phyloP scores from a whole-genome alignment of 257 asterid species.

The Gentiana dahurica region DNA sequence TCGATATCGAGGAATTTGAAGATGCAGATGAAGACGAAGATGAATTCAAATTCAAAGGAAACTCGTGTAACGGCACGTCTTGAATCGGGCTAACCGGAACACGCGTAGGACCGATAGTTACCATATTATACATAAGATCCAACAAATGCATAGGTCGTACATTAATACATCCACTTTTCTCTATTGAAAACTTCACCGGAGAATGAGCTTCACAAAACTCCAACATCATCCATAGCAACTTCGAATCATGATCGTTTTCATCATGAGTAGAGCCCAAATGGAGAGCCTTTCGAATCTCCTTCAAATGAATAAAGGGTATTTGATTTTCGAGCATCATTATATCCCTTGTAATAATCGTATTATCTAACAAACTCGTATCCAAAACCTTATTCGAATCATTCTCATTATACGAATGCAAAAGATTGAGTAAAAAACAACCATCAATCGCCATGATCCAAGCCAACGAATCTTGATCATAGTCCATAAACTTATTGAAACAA shows the following conservation, averaged over 20 bases:
- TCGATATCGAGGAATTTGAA: neutral
- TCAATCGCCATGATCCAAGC: slow-evolving; percentile 40
- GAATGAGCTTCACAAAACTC: slow-evolving; percentile 18
- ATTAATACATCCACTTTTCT: neutral
- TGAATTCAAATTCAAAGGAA: neutral
- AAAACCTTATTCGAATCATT: neutral
- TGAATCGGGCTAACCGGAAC: neutral
- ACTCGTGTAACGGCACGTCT: neutral
- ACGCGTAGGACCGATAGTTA: slow-evolving; percentile 7
- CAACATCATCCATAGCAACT: slow-evolving; percentile 5
- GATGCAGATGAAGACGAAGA: neutral
- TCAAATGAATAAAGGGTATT: slow-evolving; percentile 21
- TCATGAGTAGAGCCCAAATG: neutral
- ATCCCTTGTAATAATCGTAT: slow-evolving; percentile 19
- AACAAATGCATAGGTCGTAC: slow-evolving; percentile 21
- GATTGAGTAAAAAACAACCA: slow-evolving; percentile 25
- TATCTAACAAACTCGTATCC: slow-evolving; percentile 7
- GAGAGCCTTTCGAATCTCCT: slow-evolving; percentile 12
- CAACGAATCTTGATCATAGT: slow-evolving; percentile 25
- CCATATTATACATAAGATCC: slow-evolving; percentile 25
- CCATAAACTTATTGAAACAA: slow-evolving; percentile 30
- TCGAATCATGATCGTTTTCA: neutral
- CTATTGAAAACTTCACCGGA: slow-evolving; percentile 17
- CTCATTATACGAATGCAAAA: slow-evolving; percentile 9
- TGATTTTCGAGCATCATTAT: slow-evolving; percentile 39